Percentiles rank a stretch among this genome's conserved stretches.
Evolutionary conservation across 164 flowering plant genomes (phyloP).

Genomic region (Protea cynaroides): DNA sequence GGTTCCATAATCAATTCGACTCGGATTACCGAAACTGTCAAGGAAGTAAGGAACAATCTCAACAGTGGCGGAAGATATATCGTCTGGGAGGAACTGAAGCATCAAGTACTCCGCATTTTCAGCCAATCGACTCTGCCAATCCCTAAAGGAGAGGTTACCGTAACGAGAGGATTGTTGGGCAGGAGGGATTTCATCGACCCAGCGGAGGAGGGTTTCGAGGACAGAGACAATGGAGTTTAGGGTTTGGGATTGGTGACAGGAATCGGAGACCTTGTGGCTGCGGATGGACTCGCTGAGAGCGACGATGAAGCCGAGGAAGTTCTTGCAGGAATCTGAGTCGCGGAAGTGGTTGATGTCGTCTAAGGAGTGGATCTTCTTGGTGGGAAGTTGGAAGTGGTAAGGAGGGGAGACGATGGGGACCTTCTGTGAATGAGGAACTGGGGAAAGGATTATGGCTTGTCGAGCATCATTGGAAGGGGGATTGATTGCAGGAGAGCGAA

Average conservation of each 20-base stretch:
- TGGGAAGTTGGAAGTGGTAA: constrained; percentile 46
- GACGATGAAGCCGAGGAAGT: constrained; percentile 82
- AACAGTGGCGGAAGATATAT: constrained; percentile 10
- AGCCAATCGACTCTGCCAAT: constrained; percentile 56
- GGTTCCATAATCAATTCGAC: constrained; percentile 36
- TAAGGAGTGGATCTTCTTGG: constrained; percentile 54
- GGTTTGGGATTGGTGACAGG: constrained; percentile 44
- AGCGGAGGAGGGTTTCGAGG: constrained; percentile 40
- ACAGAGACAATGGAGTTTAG: constrained; percentile 31
- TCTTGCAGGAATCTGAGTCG: constrained; percentile 39
- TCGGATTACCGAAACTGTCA: constrained; percentile 31
- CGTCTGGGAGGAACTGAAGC: constrained; percentile 17
- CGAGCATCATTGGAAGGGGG: constrained; percentile 32
- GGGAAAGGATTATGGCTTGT: constrained; percentile 48
- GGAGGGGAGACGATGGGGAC: constrained; percentile 42
- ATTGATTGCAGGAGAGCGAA: constrained; percentile 34
- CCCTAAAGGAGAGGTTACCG: constrained; percentile 67
- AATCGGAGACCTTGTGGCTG: constrained; percentile 63
- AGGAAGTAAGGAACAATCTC: constrained; percentile 26
- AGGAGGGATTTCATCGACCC: constrained; percentile 76
- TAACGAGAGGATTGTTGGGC: constrained; percentile 61
- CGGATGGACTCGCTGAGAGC: constrained; percentile 68
- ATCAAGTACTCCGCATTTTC: constrained; percentile 13
- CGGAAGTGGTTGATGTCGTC: constrained; percentile 59
- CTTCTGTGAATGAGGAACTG: constrained; percentile 49